These are phyloP conservation scores for Amauroascus niger DNA, from an alignment of 2,329 filamentous ascomycete genomes.

Conservation along the genomic window DNA sequence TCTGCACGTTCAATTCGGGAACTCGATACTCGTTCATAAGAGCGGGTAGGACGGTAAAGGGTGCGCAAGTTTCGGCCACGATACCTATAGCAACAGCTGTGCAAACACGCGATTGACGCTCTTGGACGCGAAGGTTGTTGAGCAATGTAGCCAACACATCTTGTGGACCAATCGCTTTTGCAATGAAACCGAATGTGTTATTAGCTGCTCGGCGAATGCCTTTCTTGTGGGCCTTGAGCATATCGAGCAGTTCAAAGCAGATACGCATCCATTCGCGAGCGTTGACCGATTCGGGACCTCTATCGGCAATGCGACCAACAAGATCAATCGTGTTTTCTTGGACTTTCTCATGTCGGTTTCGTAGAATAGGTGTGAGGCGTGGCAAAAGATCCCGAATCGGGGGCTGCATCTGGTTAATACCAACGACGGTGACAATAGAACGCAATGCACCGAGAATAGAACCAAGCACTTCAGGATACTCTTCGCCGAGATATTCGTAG, in stretches of 20 bases:
- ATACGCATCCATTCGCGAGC: constrained; percentile 99
- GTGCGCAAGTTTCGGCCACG: constrained; percentile 94
- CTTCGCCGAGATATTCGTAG: constrained; percentile 96
- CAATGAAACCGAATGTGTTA: constrained; percentile 99
- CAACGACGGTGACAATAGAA: constrained; percentile 94
- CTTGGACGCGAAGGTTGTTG: constrained; percentile 93
- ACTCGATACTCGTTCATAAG: constrained; percentile 99
- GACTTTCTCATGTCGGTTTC: constrained; percentile 97
- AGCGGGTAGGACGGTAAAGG: constrained; percentile 95
- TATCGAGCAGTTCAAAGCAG: constrained; percentile 96
- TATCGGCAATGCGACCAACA: constrained; percentile 93
- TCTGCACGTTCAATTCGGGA: constrained; percentile 96
- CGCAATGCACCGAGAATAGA: constrained; percentile 91
- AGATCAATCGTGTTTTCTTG: constrained; percentile 98
- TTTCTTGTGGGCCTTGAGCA: constrained; percentile 99
- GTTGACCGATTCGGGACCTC: constrained; percentile 91
- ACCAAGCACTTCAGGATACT: constrained; percentile 94
- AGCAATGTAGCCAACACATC: constrained; percentile 91
- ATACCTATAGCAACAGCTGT: constrained; percentile 98
- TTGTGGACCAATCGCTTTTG: constrained; percentile 95
- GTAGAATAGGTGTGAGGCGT: constrained; percentile 90
- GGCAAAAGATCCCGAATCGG: constrained; percentile 94
- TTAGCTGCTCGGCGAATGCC: constrained; percentile 95
- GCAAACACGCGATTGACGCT: constrained; percentile 95
- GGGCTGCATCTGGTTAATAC: constrained; percentile 96